Conservation (phyloP, 1,284 basidiomycete species). For the Anthracocystis setariae region DNA sequence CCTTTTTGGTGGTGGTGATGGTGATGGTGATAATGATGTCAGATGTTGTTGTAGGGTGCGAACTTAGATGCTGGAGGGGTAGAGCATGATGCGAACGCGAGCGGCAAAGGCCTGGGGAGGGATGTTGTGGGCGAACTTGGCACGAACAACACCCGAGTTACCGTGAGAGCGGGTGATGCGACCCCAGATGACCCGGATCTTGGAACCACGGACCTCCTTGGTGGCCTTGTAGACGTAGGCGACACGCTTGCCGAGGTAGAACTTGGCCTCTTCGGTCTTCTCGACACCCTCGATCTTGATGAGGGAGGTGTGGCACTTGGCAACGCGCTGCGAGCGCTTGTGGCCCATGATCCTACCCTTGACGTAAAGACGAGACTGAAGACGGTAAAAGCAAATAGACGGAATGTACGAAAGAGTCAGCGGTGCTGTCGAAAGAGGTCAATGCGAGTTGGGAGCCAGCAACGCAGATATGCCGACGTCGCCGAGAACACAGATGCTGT, state of each 20-base stretch:
- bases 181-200: slow-evolving; percentile 97
- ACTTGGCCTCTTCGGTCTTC: slow-evolving; percentile 91
- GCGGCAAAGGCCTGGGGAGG: slow-evolving; percentile 96
- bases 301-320: slow-evolving; percentile 90
- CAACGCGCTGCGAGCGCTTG: slow-evolving; percentile 98
- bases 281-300: slow-evolving; percentile 97
- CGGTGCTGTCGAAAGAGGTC: neutral
- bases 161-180: slow-evolving; percentile 71
- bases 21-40: no score
- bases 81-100: slow-evolving; percentile 86
- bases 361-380: slow-evolving; percentile 79
- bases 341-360: slow-evolving; percentile 97
- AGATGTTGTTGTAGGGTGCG: slow-evolving; percentile 4
- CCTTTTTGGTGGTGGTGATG: slow-evolving; percentile 30
- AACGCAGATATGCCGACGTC: slow-evolving; percentile 14
- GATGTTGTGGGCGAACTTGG: slow-evolving; percentile 96
- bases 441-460: neutral
- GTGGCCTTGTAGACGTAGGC: slow-evolving; percentile 98
- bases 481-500: neutral
- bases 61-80: slow-evolving; percentile 61
- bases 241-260: slow-evolving; percentile 98
- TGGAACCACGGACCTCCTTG: slow-evolving; percentile 88
- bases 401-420: slow-evolving; percentile 4
- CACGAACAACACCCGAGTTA: slow-evolving; percentile 93
- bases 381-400: slow-evolving; percentile 6